Conservation (phyloP, 345 rosid genomes). For the Bruguiera gymnorhiza region DNA sequence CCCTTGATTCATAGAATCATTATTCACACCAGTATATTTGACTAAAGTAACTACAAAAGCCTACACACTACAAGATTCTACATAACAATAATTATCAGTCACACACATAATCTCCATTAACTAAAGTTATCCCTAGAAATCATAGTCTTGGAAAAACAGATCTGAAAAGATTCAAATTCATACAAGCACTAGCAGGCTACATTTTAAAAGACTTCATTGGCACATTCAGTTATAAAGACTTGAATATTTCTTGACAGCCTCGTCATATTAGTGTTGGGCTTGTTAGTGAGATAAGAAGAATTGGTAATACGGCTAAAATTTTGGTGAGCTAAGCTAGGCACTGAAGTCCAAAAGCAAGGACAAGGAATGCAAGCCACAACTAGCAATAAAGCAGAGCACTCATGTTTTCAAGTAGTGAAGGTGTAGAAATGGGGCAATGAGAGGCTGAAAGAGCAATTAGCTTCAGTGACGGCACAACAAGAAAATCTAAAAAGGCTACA, state of each 20-base stretch:
- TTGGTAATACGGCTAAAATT: too few species aligned
- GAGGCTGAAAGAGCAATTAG: neutral
- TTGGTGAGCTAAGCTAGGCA: too few species aligned
- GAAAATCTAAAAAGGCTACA: neutral
- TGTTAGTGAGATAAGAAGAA: too few species aligned
- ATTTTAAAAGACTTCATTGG: neutral
- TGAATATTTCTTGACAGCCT: neutral
- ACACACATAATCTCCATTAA: neutral
- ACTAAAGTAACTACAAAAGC: neutral
- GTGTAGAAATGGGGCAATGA: neutral
- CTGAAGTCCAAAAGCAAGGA: too few species aligned
- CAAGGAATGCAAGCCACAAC: neutral
- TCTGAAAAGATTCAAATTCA: neutral
- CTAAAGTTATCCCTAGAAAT: neutral
- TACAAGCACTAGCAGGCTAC: neutral
- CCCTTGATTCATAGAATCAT: slow-evolving; percentile 1
- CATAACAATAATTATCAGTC: neutral
- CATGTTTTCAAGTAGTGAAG: neutral
- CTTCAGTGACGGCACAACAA: too few species aligned
- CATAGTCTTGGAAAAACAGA: neutral
- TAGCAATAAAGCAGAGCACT: neutral
- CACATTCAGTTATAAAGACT: neutral
- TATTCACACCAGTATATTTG: neutral
- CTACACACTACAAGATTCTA: neutral
- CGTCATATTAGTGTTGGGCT: too few species aligned